Conservation (phyloP, 805 yeast genomes). For the Blastobotrys americana region DNA sequence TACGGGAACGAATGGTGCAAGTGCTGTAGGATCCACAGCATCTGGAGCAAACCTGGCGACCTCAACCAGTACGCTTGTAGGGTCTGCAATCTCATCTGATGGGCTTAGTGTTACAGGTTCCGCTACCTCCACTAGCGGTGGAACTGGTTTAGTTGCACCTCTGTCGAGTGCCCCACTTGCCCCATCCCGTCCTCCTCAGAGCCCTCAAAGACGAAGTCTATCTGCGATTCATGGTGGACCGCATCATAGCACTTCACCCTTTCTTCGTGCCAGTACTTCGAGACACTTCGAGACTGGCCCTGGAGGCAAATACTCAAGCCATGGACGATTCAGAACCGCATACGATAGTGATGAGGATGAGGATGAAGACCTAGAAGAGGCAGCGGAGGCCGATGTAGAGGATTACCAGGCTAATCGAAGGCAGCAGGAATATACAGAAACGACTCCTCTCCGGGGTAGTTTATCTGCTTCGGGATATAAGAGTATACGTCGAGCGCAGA, state of each 20-base stretch:
- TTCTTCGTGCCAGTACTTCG: conserved; percentile 10
- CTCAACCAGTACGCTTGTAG: neutral
- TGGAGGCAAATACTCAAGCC: conserved; percentile 1
- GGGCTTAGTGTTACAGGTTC: neutral
- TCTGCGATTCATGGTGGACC: neutral
- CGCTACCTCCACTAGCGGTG: neutral
- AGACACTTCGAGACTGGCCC: conserved; percentile 6
- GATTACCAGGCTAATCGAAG: conserved; percentile 18
- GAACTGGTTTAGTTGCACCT: neutral
- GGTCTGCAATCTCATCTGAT: neutral
- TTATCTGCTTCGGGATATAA: conserved; percentile 8
- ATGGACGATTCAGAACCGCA: conserved; percentile 27
- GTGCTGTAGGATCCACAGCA: neutral
- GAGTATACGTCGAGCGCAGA: conserved; percentile 19
- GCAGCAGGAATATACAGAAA: conserved; percentile 26
- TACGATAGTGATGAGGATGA: conserved; percentile 36
- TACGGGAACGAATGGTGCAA: neutral
- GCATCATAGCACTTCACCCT: conserved; percentile 4
- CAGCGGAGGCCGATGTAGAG: conserved; percentile 42
- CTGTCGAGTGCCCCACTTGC: neutral
- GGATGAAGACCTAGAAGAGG: conserved; percentile 32
- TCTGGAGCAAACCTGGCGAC: neutral
- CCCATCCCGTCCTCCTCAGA: neutral
- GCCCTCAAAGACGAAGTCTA: conserved; percentile 4
- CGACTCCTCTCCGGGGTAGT: conserved; percentile 27